Base-by-base conservation (phyloP, 2,329 filamentous ascomycete genomes). In the Cercospora janseana region DNA sequence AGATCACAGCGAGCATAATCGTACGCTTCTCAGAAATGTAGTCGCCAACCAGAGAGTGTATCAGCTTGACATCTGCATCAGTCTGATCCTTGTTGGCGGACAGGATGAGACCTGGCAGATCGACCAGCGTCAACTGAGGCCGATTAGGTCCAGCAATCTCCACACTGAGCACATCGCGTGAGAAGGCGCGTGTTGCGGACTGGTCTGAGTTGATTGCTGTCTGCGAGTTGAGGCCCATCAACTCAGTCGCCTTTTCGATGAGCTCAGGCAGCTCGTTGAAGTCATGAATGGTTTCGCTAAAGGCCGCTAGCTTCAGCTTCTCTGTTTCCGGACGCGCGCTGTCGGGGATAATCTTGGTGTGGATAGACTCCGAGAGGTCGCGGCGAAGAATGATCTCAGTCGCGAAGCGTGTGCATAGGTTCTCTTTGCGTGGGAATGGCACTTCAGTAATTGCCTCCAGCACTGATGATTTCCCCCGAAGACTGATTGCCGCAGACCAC, bases 371-470 rank as follows among this genome's bases (percentile, higher is more conserved):
- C 0, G 16, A 41, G 4, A 20, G 13, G 7, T 53, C 67, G 3
- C 73, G 72, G 2, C 77, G 72, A 7, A 85, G 69, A 13, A 80
- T 72, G 3, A 85, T 65, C 58, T 85, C 79, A 0, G 80, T 85
- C 0, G 81, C 76, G 52, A 84, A 85, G 0, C 79, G 71, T 0
- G 82, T 85, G 60, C 80, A 84, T 0, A 80, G 49, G 18, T 69
- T 75, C 10, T 76, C 75, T 4, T 81, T 78, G 8, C 75, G 68
- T 0, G 80, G 78, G 38, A 86, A 85, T 0, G 74, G 74, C 1
- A 87, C 76, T 7, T 77, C 74, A 0, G 81, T 80, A 38, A 86
- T 79, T 0, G 82, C 82, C 55, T 85, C 79, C 0, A 86, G 73
- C 0, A 85, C 79, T 0, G 80, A 84, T n/a, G 77, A 81, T 60